Conservation (phyloP, 495 filamentous ascomycete genomes). For the Terfezia boudieri region DNA sequence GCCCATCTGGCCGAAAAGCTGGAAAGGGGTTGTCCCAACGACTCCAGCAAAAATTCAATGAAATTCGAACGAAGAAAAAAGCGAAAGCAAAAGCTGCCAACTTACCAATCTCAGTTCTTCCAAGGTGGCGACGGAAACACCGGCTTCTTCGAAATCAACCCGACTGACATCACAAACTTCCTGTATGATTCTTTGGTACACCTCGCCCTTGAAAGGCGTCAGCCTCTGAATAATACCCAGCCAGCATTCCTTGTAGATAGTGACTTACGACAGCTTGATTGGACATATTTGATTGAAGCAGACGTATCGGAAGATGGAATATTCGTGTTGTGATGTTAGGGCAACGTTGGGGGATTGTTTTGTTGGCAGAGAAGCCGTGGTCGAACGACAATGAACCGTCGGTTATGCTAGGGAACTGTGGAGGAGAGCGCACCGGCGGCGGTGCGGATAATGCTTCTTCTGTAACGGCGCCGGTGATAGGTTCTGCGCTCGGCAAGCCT, state of each 20-base stretch:
- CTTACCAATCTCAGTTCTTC: conserved; percentile 67
- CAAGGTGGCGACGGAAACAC: conserved; percentile 66
- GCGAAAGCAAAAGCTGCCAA: conserved; percentile 11
- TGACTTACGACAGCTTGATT: neutral
- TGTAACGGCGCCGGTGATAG: no score
- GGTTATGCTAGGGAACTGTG: no score
- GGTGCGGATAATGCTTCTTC: no score
- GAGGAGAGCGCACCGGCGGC: no score
- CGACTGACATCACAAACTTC: conserved; percentile 73
- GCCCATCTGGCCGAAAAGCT: conserved; percentile 4
- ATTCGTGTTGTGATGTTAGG: no score
- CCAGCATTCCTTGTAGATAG: neutral
- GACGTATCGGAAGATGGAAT: no score
- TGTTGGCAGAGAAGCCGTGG: no score
- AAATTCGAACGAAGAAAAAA: neutral
- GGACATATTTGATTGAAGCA: neutral
- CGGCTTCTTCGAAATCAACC: conserved; percentile 91
- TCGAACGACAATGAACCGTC: no score
- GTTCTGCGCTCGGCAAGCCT: no score
- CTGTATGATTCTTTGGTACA: conserved; percentile 78
- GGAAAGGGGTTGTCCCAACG: conserved; percentile 10
- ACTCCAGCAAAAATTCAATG: conserved; percentile 11
- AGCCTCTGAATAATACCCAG: neutral
- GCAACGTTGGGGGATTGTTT: no score
- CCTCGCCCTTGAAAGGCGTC: conserved; percentile 34